Base-by-base conservation (phyloP, 345 rosid genomes). In the Draba incana region DNA sequence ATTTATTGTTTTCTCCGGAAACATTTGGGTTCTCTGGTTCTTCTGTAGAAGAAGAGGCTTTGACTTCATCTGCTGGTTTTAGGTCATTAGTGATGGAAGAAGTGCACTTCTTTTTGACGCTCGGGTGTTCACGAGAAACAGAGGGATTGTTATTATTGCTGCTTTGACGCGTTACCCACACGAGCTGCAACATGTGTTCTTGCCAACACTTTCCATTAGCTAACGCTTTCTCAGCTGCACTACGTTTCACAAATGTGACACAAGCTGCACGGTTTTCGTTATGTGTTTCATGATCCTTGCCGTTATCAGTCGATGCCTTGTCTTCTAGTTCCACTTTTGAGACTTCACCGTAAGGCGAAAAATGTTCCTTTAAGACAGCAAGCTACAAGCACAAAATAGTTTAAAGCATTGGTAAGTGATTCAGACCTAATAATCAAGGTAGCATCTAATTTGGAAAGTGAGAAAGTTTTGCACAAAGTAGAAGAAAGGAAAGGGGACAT, bases 221-320 rank as follows among this genome's bases (percentile, higher is more conserved):
- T 74, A 88, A 88, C 54, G 99, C 99, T 74, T 70, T 86, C 80
- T 94, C 97, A 7, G 97, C 97, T 39, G 95, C 75, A 12, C 46
- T 77, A 4, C 90, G 96, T 37, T 84, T 81, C 62, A 77, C 67
- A 67, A 80, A 94, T 52, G 82, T 84, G 64, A 90, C 53, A 35
- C 64, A 71, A 46, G 82, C 96, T 38, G 83, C 81, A 63, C 60
- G 56, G 79, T 73, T 82, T 72, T 66, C 72, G 57, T 77, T 80
- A 27, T 27, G 48, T 28, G 69, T 69, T 61, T 76, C 84, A 25
- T 79, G 74, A 5, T 68, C 79, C 55, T 80, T 70, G 69, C 28
- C 71, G 60, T 55, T 55, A 48, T 75, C 80, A 42, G 46, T 53
- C 10, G 68, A 77, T 68, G 83, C 86, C 63, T 28, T 50, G 24